phyloP scores from a whole-genome alignment of 2,329 filamentous ascomycete species.

The Diaporthe helianthi region DNA sequence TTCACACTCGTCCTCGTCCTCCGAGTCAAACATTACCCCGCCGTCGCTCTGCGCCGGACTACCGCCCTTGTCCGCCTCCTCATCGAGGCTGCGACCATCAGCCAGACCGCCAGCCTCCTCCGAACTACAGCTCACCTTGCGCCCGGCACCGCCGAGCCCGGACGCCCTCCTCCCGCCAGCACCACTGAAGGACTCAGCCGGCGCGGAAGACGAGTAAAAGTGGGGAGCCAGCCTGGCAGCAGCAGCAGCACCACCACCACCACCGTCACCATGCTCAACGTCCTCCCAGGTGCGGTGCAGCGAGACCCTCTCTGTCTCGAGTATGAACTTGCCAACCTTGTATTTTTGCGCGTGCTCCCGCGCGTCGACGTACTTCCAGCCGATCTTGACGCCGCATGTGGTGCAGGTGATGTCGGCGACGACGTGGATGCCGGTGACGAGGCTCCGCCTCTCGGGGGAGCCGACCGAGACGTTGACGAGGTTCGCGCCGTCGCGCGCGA shows the following conservation, averaged over 20 bases:
- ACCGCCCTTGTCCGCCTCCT: constrained; percentile 34
- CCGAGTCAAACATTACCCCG: constrained; percentile 64
- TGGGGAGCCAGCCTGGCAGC: not conserved
- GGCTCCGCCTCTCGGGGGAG: constrained; percentile 59
- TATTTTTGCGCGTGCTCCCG: constrained; percentile 66
- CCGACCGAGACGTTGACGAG: constrained; percentile 65
- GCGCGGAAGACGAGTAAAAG: constrained; percentile 35
- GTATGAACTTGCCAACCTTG: constrained; percentile 73
- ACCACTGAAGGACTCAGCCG: not conserved
- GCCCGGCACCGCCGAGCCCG: constrained; percentile 34
- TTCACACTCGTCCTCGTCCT: constrained; percentile 72
- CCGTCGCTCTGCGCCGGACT: constrained; percentile 37
- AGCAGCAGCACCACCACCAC: not conserved
- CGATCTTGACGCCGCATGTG: constrained; percentile 63
- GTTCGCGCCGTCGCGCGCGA: constrained; percentile 36
- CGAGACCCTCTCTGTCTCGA: constrained; percentile 66
- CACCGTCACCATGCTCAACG: constrained; percentile 28
- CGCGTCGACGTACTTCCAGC: constrained; percentile 74
- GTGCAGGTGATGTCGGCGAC: constrained; percentile 69
- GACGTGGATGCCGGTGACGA: constrained; percentile 68
- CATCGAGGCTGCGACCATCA: constrained; percentile 28
- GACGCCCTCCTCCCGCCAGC: constrained; percentile 27
- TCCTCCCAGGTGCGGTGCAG: constrained; percentile 63
- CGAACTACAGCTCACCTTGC: constrained; percentile 29
- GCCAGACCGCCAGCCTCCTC: constrained; percentile 3